Evolutionary conservation across 352 stramenopile species (phyloP).

Genomic region (Salisapilia sapeloensis): DNA sequence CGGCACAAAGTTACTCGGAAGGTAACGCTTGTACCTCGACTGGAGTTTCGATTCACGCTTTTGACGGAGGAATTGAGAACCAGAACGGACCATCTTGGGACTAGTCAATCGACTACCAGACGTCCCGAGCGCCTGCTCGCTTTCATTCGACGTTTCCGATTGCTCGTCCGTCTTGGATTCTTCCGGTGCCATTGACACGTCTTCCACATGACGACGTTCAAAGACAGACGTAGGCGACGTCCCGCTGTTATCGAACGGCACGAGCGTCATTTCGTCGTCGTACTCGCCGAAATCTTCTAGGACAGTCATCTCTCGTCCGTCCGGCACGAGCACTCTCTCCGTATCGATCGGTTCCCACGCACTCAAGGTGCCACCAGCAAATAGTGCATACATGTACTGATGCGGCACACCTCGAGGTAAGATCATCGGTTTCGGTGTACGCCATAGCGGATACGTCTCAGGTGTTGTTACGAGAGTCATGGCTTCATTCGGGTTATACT

Average conservation of each 20-base stretch:
- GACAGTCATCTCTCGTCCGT: constrained; percentile 69
- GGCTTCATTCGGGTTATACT: constrained; percentile 77
- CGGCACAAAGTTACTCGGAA: constrained; percentile 49
- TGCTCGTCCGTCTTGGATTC: constrained; percentile 7
- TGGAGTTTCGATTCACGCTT: constrained; percentile 67
- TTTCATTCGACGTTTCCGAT: constrained; percentile 7
- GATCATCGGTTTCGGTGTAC: constrained; percentile 86
- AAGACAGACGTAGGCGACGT: constrained; percentile 48
- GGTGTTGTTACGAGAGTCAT: constrained; percentile 93
- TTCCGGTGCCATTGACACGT: background rate
- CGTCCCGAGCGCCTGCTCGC: background rate
- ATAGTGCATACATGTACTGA: constrained; percentile 85
- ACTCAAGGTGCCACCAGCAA: constrained; percentile 70
- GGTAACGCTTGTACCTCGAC: constrained; percentile 68
- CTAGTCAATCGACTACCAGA: constrained; percentile 1
- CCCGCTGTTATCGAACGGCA: constrained; percentile 29
- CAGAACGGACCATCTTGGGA: too few relatives aligned
- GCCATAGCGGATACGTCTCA: constrained; percentile 93
- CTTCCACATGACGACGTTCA: constrained; percentile 12
- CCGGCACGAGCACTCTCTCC: constrained; percentile 51
- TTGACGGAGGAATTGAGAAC: constrained; percentile 34
- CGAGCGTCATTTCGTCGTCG: constrained; percentile 38
- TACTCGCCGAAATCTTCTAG: constrained; percentile 60
- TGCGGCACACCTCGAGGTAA: constrained; percentile 68
- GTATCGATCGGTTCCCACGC: constrained; percentile 64